Evolutionary conservation across 225 moss, liverwort and hornwort species (phyloP), one percentile per base, ranked within the genome.

Genomic region (Marchantia polymorpha): DNA sequence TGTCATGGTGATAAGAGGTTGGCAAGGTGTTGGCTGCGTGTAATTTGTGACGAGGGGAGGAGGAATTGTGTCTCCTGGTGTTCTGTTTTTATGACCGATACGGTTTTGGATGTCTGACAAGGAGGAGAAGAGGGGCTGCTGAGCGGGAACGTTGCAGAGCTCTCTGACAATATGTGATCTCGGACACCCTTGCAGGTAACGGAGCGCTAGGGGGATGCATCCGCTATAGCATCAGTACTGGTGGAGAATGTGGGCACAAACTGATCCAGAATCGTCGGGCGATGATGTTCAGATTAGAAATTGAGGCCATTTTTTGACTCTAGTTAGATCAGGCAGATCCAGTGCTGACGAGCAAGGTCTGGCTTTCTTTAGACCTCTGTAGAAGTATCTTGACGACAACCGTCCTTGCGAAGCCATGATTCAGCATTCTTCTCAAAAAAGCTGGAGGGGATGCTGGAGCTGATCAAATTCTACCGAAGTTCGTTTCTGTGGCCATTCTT

Each of bases 251-350:
- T 74, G 17, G 54, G 58, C 23, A 74, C 27, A 27, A 1, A 75
- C 11, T 75, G 75, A 75, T 75, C 75, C 19, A 39, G 30, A 75
- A 30, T 58, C 20, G 22, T 29, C 30, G 9, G 30, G 58, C 75
- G 11, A 75, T 39, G 59, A 59, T 20, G 31, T 46, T 20, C 20
- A 75, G 75, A 15, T 75, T 29, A 75, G 59, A 75, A 59, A 74
- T 54, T 74, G 53, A 46, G 59, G 75, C 26, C 53, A 73, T 27
- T 26, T 39, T 26, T 54, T 55, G 52, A 53, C 54, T 55, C n/a
- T 72, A 72, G 3, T 73, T 53, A 73, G 73, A 73, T 73, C 73
- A 26, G 51, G 52, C 49, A 72, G 52, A 73, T 51, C 53, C 73
- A 26, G 20, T 25, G 26, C 12, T 73, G 56, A 58, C 30, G 56